Evolutionary conservation across 805 yeast genomes (phyloP).

Genomic region (Pichia kluyveri): DNA sequence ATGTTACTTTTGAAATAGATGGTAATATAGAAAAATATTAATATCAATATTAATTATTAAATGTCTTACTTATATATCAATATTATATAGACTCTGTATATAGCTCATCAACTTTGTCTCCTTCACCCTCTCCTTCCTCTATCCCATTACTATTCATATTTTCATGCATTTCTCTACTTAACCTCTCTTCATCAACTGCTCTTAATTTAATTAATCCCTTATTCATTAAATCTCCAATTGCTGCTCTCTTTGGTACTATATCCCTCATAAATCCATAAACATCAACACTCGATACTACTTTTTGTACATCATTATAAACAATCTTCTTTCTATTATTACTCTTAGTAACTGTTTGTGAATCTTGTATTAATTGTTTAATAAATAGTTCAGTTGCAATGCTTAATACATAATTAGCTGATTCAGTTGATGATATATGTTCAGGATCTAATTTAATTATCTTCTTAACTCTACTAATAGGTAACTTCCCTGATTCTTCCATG

Average conservation of each 20-base stretch:
- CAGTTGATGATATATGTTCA: slow-evolving; percentile 58
- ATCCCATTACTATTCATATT: neutral
- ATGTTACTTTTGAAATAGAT: slow-evolving; percentile 30
- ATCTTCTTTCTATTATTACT: slow-evolving; percentile 59
- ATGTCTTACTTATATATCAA: too few relatives aligned
- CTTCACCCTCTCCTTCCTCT: slow-evolving; percentile 1
- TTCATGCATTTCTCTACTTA: neutral
- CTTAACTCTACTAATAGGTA: slow-evolving; percentile 65
- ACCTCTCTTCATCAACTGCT: slow-evolving; percentile 5
- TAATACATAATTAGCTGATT: slow-evolving; percentile 62
- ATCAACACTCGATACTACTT: slow-evolving; percentile 51
- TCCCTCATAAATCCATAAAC: slow-evolving; percentile 55
- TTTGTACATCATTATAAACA: slow-evolving; percentile 61
- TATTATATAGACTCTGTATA: too few relatives aligned
- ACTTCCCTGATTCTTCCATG: slow-evolving; percentile 15
- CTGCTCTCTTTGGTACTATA: slow-evolving; percentile 55
- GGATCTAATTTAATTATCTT: slow-evolving; percentile 70
- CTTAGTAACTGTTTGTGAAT: slow-evolving; percentile 57
- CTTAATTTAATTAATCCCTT: slow-evolving; percentile 29
- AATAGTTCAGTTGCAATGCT: slow-evolving; percentile 76
- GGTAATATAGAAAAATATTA: slow-evolving; percentile 26
- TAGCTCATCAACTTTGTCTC: neutral
- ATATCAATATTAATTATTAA: too few relatives aligned
- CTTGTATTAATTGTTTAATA: slow-evolving; percentile 60
- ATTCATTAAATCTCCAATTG: slow-evolving; percentile 39